Evolutionary conservation across 2,329 filamentous ascomycete species (phyloP), one percentile per base, ranked within the genome.

Genomic region (Geoglossum cookeanum): DNA sequence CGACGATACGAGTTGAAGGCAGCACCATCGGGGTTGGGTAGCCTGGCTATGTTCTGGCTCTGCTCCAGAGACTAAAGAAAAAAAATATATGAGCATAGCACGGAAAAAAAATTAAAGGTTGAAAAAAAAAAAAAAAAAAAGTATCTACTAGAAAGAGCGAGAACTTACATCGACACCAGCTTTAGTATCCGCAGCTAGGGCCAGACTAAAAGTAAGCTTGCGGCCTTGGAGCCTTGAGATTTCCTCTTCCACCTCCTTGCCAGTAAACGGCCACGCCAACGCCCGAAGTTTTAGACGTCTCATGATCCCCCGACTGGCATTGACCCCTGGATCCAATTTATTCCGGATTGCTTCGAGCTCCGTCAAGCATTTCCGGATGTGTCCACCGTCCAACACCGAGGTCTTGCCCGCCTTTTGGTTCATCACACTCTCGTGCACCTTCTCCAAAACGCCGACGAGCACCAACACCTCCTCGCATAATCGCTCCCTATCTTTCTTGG

Each of bases 181-280:
- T 37, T 37, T 37, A 11, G 11, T 37, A 37, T 37, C 33, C 33
- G 11, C 33, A 6, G 33, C 11, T 37, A 37, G 11, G 7, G 39
- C 39, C 11, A 42, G 13, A 3, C n/a, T 42, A 27, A 70, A 64
- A 11, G 55, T 62, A 8, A 60, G 52, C 53, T 64, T 65, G 53
- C 64, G 62, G 58, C 60, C 59, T 53, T 65, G 62, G 3, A 67
- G 53, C 4, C 60, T 58, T 7, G 52, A 27, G 5, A 63, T 57
- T 22, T 60, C 29, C 5, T 60, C 51, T 5, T 64, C 62, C 7
- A 68, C 59, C 42, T 67, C 63, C 17, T 51, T 44, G 37, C 61
- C 61, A 37, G 64, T 61, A 37, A 68, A 59, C 3, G 66, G 65
- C 65, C 66, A 68, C 45, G 64, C 67, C 17, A 67, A 59, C 17